Evolutionary conservation across 176 grass and related monocot species (phyloP).

Genomic region (Oryza glaberrima): DNA sequence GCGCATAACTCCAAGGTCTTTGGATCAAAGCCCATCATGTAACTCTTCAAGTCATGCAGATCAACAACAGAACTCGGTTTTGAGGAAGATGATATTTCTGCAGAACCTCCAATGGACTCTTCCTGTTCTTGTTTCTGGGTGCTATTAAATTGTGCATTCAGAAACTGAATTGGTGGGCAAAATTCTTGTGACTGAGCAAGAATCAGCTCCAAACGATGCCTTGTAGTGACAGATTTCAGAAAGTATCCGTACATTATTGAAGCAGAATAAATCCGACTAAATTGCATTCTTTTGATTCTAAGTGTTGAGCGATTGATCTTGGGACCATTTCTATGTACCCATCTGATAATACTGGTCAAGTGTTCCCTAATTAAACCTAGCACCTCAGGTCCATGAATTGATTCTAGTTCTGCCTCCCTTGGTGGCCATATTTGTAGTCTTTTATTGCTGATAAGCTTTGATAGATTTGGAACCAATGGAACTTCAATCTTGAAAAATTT

Average conservation of each 20-base stretch:
- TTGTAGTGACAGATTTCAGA: slow-evolving; percentile 54
- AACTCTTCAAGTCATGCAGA: slow-evolving; percentile 48
- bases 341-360: slow-evolving; percentile 63
- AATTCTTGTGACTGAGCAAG: slow-evolving; percentile 41
- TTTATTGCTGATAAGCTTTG: slow-evolving; percentile 48
- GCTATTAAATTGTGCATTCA: slow-evolving; percentile 42
- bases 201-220: slow-evolving; percentile 56
- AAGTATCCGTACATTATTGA: slow-evolving; percentile 70
- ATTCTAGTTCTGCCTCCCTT: slow-evolving; percentile 62
- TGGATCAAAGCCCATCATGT: slow-evolving; percentile 66
- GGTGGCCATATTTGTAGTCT: slow-evolving; percentile 60
- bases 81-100: slow-evolving; percentile 34
- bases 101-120: slow-evolving; percentile 39
- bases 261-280: slow-evolving; percentile 55
- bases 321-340: slow-evolving; percentile 56
- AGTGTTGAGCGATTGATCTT: slow-evolving; percentile 58
- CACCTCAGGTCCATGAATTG: slow-evolving; percentile 55
- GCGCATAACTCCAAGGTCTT: slow-evolving; percentile 65
- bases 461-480: slow-evolving; percentile 67
- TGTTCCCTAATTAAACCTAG: slow-evolving; percentile 61
- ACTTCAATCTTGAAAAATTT: slow-evolving; percentile 68
- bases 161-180: slow-evolving; percentile 36
- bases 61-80: slow-evolving; percentile 44
- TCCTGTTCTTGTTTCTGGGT: slow-evolving; percentile 43
- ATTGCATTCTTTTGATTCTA: slow-evolving; percentile 56